Conservation (phyloP, 257 asterid genomes). For the Lavandula angustifolia region DNA sequence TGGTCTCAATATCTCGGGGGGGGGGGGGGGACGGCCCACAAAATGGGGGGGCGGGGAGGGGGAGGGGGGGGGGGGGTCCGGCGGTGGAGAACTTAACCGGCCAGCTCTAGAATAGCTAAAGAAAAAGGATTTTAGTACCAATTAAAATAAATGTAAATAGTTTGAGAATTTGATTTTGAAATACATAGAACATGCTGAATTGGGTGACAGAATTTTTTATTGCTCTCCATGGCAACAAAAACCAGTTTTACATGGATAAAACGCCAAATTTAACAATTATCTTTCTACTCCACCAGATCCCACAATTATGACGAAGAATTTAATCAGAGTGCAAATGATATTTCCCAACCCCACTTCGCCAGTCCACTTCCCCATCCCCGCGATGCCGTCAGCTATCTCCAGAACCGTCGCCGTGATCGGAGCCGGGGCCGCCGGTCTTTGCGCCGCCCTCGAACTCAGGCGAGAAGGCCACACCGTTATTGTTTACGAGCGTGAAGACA, state of each 20-base stretch:
- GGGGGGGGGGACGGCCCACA: too few relatives aligned
- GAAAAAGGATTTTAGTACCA: too few relatives aligned
- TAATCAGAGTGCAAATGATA: conserved; percentile 30
- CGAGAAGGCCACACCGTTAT: conserved; percentile 83
- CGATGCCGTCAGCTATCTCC: conserved; percentile 40
- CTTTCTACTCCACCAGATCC: not conserved
- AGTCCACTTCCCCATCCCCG: conserved; percentile 24
- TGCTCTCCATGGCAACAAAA: too few relatives aligned
- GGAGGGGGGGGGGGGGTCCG: too few relatives aligned
- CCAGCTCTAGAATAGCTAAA: too few relatives aligned
- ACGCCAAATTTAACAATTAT: not conserved
- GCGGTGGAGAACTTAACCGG: too few relatives aligned
- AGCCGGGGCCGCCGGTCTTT: conserved; percentile 93
- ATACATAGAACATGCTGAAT: too few relatives aligned
- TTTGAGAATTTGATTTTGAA: too few relatives aligned
- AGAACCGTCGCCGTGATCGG: conserved; percentile 87
- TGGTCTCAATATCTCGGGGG: too few relatives aligned
- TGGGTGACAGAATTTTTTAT: too few relatives aligned
- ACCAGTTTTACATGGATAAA: conserved; percentile 10
- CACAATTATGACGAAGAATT: not conserved
- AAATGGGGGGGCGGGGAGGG: too few relatives aligned
- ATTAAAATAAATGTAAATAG: too few relatives aligned
- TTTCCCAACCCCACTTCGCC: conserved; percentile 36
- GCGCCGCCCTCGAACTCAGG: conserved; percentile 77
- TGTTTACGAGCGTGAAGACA: conserved; percentile 67